Percentiles rank a stretch among this genome's conserved stretches.
These are phyloP conservation scores for Tuber microsphaerosporum DNA, from an alignment of 495 filamentous ascomycete genomes.

Conservation along the genomic window DNA sequence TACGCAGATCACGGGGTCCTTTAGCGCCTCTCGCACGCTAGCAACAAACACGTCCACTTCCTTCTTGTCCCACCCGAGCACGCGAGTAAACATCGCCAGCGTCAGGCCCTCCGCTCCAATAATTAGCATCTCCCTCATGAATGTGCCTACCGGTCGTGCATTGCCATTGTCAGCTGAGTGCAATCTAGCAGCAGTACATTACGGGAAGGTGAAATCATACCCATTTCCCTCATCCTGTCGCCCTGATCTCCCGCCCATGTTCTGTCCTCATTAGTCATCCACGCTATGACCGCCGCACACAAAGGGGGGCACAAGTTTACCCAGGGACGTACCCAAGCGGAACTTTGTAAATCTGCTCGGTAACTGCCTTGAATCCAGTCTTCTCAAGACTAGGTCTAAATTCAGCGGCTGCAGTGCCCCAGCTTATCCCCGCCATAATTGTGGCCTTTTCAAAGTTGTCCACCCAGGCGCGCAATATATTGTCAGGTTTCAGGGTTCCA, in stretches of 20 bases:
- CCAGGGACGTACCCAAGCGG: constrained; percentile 23
- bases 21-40: constrained; percentile 34
- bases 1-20: constrained; percentile 23
- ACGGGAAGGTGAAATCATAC: constrained; percentile 13
- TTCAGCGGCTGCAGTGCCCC: constrained; percentile 24
- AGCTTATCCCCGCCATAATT: constrained; percentile 15
- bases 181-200: too few species aligned
- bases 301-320: constrained; percentile 15
- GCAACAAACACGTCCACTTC: constrained; percentile 42
- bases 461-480: constrained; percentile 22
- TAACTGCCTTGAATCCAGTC: constrained; percentile 18
- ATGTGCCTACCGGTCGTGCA: constrained; percentile 13
- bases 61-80: constrained; percentile 39
- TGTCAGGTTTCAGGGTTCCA: constrained; percentile 41
- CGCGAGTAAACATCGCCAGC: constrained; percentile 44
- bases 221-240: constrained; percentile 33
- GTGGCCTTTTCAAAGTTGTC: constrained; percentile 20
- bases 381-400: constrained; percentile 21
- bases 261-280: constrained; percentile 5
- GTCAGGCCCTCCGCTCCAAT: constrained; percentile 43
- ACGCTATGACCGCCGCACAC: not conserved
- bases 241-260: constrained; percentile 31
- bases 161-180: not conserved
- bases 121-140: constrained; percentile 27
- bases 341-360: constrained; percentile 21